Conservation (phyloP, 208 protist genomes). For the Leishmania lainsoni region DNA sequence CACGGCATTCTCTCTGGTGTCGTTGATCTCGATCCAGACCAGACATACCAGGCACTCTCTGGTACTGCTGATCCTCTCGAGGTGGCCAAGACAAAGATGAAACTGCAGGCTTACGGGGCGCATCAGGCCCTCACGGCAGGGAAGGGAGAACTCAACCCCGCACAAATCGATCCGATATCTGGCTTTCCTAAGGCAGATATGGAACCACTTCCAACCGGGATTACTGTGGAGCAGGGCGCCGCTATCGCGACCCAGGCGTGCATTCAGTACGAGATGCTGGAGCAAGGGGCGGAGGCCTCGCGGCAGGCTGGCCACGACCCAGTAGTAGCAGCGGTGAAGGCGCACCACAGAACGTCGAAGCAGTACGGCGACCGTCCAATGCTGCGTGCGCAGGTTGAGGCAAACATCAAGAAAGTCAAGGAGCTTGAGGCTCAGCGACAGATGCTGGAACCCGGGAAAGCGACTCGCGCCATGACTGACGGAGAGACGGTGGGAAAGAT, state of each 20-base stretch:
- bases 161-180: slow-evolving; percentile 72
- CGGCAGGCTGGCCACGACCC: slow-evolving; percentile 63
- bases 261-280: slow-evolving; percentile 82
- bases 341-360: slow-evolving; percentile 61
- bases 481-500: slow-evolving; percentile 35
- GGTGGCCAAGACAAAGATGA: slow-evolving; percentile 88
- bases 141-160: slow-evolving; percentile 31
- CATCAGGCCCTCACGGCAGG: slow-evolving; percentile 52
- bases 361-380: slow-evolving; percentile 62
- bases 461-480: not conserved
- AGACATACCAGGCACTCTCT: slow-evolving; percentile 85
- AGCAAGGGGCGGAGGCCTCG: slow-evolving; percentile 70
- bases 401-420: slow-evolving; percentile 66
- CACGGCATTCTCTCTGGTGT: slow-evolving; percentile 78
- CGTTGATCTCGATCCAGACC: slow-evolving; percentile 84
- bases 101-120: slow-evolving; percentile 82
- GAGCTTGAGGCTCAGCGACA: slow-evolving; percentile 42
- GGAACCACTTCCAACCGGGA: slow-evolving; percentile 74
- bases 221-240: slow-evolving; percentile 86
- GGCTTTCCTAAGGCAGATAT: slow-evolving; percentile 78
- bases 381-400: slow-evolving; percentile 73
- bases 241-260: slow-evolving; percentile 71
- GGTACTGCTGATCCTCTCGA: slow-evolving; percentile 84
- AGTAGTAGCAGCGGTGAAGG: slow-evolving; percentile 61
- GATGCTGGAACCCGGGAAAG: slow-evolving; percentile 25